Base-by-base conservation (phyloP, 306 rosid species). In the Prunus campanulata region DNA sequence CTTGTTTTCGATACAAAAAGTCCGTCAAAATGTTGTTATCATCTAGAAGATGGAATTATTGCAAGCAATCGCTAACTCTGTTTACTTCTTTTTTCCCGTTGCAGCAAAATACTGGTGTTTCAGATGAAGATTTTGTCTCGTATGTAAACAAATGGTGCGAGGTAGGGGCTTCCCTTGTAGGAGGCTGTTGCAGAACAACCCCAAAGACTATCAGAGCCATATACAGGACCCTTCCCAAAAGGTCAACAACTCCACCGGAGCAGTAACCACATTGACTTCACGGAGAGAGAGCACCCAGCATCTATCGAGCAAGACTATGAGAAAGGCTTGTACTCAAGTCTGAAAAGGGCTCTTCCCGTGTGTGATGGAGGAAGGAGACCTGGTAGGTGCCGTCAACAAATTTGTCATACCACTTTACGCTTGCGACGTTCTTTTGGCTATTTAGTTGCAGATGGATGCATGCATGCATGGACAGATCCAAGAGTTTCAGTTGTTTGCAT, bases 131-230 rank as follows among this genome's bases (percentile, higher is more conserved):
- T 81, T 92, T 92, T 83, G 97, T 95, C 0, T 70, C 96, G 6
- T 89, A 87, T 39, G 83, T 90, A 47, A 84, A 81, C 32, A 91
- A 87, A 77, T 96, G 99, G 99, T 81, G 88, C 30, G 88, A 91
- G 73, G 89, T 85, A 2, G 98, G 99, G 70, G 98, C 99, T 69
- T 84, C 93, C 47, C 80, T 96, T 9, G 88, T 96, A 8, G 99
- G 99, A 61, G 99, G 99, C 22, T 96, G 98, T 80, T 92, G 99
- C 87, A 88, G 96, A 80, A 96, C 99, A 71, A 92, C 96, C 61
- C 99, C 98, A 22, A 79, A 87, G 5, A 92, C 99, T n/a, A 91
- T 96, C 79, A 73, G 83, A 78, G 93, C 89, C 87, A 91, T 89
- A 55, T 27, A 83, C 57, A 77, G 47, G 63, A 86, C 88, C 44